Evolutionary conservation across 768 basidiomycete genomes (phyloP).

Genomic region (Aureoboletus auriporus): DNA sequence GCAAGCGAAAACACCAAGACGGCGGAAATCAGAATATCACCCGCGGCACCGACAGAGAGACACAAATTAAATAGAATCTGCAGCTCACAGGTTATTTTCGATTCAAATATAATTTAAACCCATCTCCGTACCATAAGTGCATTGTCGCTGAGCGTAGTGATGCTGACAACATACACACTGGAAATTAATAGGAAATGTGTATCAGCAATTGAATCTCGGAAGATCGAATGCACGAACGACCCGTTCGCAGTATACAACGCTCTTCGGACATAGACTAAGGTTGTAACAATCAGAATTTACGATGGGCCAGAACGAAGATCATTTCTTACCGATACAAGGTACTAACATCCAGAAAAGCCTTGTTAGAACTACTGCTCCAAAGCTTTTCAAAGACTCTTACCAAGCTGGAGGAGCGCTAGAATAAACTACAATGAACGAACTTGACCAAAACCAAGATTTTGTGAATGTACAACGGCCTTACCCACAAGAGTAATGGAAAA

Average conservation of each 20-base stretch:
- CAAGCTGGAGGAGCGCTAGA: background rate
- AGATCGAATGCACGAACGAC: background rate
- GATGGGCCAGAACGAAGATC: no score
- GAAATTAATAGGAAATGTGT: background rate
- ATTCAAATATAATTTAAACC: background rate
- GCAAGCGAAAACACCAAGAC: background rate
- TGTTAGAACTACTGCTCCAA: background rate
- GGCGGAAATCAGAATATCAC: background rate
- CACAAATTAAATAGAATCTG: background rate
- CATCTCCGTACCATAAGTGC: background rate
- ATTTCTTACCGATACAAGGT: no score
- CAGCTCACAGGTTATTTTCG: background rate
- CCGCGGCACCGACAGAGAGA: background rate
- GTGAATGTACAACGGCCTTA: background rate
- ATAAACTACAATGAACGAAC: background rate
- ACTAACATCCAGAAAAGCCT: background rate
- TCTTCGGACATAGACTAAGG: background rate
- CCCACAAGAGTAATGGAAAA: background rate
- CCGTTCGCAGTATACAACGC: background rate
- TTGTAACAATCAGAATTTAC: background rate
- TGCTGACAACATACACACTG: background rate
- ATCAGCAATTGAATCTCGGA: no score
- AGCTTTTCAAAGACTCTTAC: background rate
- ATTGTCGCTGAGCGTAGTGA: background rate
- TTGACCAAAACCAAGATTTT: background rate